These are phyloP conservation scores for Syzygium grande DNA, from an alignment of 345 rosid species.

Conservation along the genomic window DNA sequence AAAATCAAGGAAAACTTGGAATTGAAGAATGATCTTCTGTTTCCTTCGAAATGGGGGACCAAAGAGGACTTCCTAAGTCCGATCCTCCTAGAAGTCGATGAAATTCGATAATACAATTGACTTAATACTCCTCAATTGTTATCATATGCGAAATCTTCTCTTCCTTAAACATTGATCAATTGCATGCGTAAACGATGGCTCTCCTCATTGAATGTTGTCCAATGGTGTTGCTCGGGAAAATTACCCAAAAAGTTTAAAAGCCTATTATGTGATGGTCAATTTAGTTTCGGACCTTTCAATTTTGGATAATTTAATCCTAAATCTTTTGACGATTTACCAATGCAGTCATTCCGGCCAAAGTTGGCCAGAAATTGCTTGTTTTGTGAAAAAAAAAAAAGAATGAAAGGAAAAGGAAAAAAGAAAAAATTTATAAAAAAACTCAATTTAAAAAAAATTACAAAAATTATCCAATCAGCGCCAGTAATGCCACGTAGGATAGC, in stretches of 20 bases:
- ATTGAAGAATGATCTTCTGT: not conserved
- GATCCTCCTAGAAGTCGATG: not conserved
- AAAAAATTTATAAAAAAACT: not conserved
- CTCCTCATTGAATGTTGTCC: not conserved
- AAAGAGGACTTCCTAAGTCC: not conserved
- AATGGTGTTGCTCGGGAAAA: not conserved
- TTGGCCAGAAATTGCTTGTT: not conserved
- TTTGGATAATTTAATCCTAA: not conserved
- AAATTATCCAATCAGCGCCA: not conserved
- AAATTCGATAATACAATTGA: not conserved
- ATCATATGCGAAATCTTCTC: not conserved
- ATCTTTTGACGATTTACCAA: not conserved
- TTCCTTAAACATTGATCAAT: not conserved
- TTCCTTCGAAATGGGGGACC: not conserved
- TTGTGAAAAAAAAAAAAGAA: not conserved
- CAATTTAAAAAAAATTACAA: not conserved
- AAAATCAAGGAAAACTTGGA: not conserved
- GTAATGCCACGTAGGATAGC: rapidly evolving
- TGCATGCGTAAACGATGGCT: not conserved
- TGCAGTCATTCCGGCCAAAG: rapidly evolving
- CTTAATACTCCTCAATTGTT: not conserved
- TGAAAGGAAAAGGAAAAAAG: not conserved
- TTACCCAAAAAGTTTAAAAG: not conserved
- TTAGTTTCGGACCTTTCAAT: not conserved
- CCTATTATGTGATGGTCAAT: not conserved